Evolutionary conservation across 1,284 basidiomycete genomes (phyloP).

Genomic region (Boletus semigastroideus): DNA sequence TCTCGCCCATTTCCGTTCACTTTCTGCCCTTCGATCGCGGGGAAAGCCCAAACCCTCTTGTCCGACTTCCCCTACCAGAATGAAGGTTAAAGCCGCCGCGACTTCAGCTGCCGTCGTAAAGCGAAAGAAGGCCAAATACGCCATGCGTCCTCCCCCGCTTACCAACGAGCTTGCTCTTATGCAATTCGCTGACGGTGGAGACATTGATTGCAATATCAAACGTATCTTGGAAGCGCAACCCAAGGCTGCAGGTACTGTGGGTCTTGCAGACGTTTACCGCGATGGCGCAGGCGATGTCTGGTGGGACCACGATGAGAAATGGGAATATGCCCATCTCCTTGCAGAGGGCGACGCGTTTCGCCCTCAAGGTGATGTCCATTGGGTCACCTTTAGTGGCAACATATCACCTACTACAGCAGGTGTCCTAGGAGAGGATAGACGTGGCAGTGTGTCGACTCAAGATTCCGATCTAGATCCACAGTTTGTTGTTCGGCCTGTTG

Average conservation of each 20-base stretch:
- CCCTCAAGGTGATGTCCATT: constrained; percentile 33
- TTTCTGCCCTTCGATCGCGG: constrained; percentile 42
- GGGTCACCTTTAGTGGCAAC: constrained; percentile 43
- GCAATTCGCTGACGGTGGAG: constrained; percentile 66
- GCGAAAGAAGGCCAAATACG: constrained; percentile 48
- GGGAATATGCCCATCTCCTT: constrained; percentile 64
- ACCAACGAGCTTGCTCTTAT: constrained; percentile 62
- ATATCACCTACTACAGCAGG: constrained; percentile 11
- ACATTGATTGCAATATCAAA: constrained; percentile 53
- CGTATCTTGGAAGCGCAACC: constrained; percentile 57
- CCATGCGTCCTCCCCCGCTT: constrained; percentile 43
- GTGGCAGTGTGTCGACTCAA: constrained; percentile 47
- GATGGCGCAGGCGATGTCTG: constrained; percentile 64
- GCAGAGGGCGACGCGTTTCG: constrained; percentile 23
- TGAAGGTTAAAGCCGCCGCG: constrained; percentile 19
- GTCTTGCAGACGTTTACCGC: constrained; percentile 51
- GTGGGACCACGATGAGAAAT: constrained; percentile 67
- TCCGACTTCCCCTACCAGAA: constrained; percentile 22
- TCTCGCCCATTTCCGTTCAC: constrained; percentile 44
- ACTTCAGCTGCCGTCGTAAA: constrained; percentile 38
- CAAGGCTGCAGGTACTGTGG: constrained; percentile 36
- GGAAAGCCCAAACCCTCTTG: constrained; percentile 34
- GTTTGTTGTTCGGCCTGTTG: constrained; percentile 45
- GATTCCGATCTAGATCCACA: constrained; percentile 54
- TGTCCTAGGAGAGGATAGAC: constrained; percentile 36